These are phyloP conservation scores for Paracoccidioides lutzii DNA, from an alignment of 2,329 filamentous ascomycete species.

Conservation along the genomic window DNA sequence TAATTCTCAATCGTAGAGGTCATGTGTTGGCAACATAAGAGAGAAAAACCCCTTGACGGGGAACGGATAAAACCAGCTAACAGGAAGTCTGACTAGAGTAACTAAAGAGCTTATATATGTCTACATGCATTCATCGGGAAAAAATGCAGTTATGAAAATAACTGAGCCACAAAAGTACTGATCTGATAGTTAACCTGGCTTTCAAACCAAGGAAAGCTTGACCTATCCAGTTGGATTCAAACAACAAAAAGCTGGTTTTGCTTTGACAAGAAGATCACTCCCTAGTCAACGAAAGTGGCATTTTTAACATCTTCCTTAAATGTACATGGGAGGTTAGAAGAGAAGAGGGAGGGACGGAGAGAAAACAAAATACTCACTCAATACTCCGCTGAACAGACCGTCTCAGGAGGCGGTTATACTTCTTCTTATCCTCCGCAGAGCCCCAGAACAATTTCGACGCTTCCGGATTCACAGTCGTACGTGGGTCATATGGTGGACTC, in stretches of 20 bases:
- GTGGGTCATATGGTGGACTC: conserved; percentile 74
- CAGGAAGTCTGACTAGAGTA: too few relatives aligned
- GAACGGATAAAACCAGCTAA: too few relatives aligned
- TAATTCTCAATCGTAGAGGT: too few relatives aligned
- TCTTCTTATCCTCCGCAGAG: conserved; percentile 60
- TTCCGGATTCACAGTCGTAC: conserved; percentile 74
- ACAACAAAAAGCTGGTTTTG: not conserved
- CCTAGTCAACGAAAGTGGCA: not conserved
- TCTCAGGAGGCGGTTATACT: conserved; percentile 69
- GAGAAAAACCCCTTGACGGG: too few relatives aligned
- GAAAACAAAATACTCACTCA: conserved; percentile 17
- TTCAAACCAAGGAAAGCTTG: too few relatives aligned
- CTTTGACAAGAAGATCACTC: not conserved
- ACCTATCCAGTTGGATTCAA: too few relatives aligned
- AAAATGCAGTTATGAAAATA: too few relatives aligned
- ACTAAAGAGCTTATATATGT: too few relatives aligned
- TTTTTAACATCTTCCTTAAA: not conserved
- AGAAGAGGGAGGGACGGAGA: not conserved
- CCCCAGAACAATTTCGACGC: conserved; percentile 84
- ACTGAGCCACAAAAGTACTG: too few relatives aligned
- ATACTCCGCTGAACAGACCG: conserved; percentile 50
- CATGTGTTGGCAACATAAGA: too few relatives aligned
- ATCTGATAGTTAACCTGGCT: too few relatives aligned
- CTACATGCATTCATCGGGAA: too few relatives aligned
- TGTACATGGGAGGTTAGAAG: not conserved